These are phyloP conservation scores for Dendrothele bispora DNA, from an alignment of 768 basidiomycete genomes.

Conservation along the genomic window DNA sequence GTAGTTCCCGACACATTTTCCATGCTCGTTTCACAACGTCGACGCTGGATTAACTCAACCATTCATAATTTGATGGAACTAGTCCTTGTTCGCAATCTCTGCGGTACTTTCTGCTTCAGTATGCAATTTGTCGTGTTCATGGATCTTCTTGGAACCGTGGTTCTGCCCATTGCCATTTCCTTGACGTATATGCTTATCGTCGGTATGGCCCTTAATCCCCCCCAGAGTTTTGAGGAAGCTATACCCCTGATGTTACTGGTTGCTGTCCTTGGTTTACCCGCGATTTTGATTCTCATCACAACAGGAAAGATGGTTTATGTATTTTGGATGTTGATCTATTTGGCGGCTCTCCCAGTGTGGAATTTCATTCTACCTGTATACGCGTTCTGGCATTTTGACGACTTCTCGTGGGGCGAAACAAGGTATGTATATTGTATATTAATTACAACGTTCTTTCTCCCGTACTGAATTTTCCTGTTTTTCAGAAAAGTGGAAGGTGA, in stretches of 20 bases:
- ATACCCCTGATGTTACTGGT: constrained; percentile 90
- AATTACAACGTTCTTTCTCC: not conserved
- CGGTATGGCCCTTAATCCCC: constrained; percentile 77
- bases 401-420: constrained; percentile 99
- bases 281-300: constrained; percentile 88
- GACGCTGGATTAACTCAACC: constrained; percentile 99
- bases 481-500: constrained; percentile 94
- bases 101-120: constrained; percentile 99
- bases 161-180: constrained; percentile 90
- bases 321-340: constrained; percentile 97
- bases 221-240: constrained; percentile 83
- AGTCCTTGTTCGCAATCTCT: constrained; percentile 92
- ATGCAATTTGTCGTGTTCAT: constrained; percentile 99
- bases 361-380: constrained; percentile 93
- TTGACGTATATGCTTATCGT: constrained; percentile 89
- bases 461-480: constrained; percentile 14
- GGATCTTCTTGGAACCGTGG: constrained; percentile 90
- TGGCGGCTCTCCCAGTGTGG: constrained; percentile 92
- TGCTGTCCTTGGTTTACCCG: constrained; percentile 92
- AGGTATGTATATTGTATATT: constrained; percentile 51
- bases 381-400: constrained; percentile 99
- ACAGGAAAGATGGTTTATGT: constrained; percentile 95
- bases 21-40: constrained; percentile 91
- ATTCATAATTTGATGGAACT: constrained; percentile 99
- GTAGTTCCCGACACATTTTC: constrained; percentile 95